These are phyloP conservation scores for Cylindrodendrum hubeiense DNA, from an alignment of 2,329 filamentous ascomycete species.

Conservation along the genomic window DNA sequence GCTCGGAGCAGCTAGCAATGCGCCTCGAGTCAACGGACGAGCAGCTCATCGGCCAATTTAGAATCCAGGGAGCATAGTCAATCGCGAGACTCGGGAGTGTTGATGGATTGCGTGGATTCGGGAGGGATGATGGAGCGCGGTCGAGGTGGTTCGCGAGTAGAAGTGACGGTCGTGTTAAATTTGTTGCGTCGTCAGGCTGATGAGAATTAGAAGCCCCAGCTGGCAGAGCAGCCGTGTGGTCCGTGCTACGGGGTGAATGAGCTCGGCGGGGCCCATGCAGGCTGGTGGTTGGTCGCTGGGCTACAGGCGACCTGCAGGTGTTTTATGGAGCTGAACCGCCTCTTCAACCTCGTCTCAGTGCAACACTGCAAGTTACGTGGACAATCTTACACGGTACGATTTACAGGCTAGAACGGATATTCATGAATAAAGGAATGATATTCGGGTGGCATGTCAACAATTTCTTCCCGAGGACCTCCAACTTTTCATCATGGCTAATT, in stretches of 20 bases:
- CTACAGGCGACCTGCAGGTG: background rate
- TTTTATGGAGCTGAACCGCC: background rate
- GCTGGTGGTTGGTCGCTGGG: constrained; percentile 11
- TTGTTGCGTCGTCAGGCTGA: constrained; percentile 36
- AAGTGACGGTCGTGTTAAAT: constrained; percentile 37
- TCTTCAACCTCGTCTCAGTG: background rate
- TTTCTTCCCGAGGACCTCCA: too few species aligned
- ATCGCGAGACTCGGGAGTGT: constrained; percentile 25
- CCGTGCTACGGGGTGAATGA: constrained; percentile 12
- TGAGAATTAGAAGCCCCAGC: constrained; percentile 32
- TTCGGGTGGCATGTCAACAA: too few species aligned
- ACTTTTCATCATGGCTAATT: background rate
- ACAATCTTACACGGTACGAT: too few species aligned
- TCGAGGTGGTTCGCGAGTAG: constrained; percentile 26
- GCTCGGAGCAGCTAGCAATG: constrained; percentile 45
- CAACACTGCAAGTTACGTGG: background rate
- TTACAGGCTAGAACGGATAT: too few species aligned
- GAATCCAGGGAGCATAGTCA: constrained; percentile 43
- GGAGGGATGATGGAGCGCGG: constrained; percentile 16
- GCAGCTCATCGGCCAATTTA: constrained; percentile 45
- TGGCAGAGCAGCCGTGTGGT: constrained; percentile 15
- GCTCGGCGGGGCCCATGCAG: background rate
- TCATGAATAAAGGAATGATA: too few species aligned
- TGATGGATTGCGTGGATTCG: background rate
- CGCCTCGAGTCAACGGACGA: constrained; percentile 46